Base-by-base conservation (phyloP, 371 early-diverging fungal genomes). In the Phascolomyces articulosus region DNA sequence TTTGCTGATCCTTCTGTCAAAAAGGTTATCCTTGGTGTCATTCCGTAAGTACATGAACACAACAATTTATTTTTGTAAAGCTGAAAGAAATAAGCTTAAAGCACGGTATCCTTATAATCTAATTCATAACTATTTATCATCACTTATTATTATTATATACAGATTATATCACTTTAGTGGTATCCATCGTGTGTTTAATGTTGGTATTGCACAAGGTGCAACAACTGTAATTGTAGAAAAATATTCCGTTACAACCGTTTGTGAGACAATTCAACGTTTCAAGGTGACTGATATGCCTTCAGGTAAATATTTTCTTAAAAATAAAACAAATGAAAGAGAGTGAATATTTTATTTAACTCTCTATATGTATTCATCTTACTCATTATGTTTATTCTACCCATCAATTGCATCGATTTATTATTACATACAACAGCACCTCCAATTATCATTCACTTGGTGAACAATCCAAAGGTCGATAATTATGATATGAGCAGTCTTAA, bases 361-460 rank as follows among this genome's bases (percentile, higher is more conserved):
- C n/a, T n/a, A n/a, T n/a, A n/a, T n/a, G n/a, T n/a, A n/a, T n/a
- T n/a, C n/a, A n/a, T n/a, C n/a, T n/a, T n/a, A n/a, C n/a, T n/a
- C n/a, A n/a, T n/a, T n/a, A n/a, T n/a, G n/a, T n/a, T n/a, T n/a
- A n/a, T n/a, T n/a, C n/a, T n/a, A n/a, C n/a, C n/a, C n/a, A n/a
- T n/a, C n/a, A n/a, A n/a, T n/a, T n/a, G n/a, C n/a, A n/a, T n/a
- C n/a, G n/a, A n/a, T n/a, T 2, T 9, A 34, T 2, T 34, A 11
- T 34, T 34, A 11, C 34, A 9, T 2, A 9, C 11, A 64, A 68
- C 91, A n/a, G 94, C 87, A 3, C 94, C 95, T 7, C 93, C 94
- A 4, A 86, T 93, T 59, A 64, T 87, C 21, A 68, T 89, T 9
- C 70, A 77, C 16, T 64, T 91, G 18, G 77, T 75, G 24, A 87